A percentile compares a stretch with the other conserved stretches of the same genome.
phyloP scores from a whole-genome alignment of 345 rosid species.

The Acer negundo region DNA sequence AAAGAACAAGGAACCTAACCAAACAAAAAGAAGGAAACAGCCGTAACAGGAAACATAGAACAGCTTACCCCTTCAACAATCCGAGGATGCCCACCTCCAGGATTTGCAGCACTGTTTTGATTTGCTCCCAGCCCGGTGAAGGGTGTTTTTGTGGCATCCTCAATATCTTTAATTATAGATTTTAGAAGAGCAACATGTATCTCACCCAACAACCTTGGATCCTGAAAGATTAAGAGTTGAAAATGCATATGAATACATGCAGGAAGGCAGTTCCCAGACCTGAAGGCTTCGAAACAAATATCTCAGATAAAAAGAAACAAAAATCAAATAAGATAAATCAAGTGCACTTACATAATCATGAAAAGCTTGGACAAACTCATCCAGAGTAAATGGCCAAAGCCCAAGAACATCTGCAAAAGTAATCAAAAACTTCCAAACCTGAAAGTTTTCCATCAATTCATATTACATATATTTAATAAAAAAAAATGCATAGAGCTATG shows the following conservation, averaged over 20 bases:
- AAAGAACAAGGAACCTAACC: not conserved
- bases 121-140: slow-evolving; percentile 59
- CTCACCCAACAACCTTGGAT: slow-evolving; percentile 80
- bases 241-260: slow-evolving; percentile 20
- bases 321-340: not conserved
- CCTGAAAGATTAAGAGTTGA: slow-evolving; percentile 44
- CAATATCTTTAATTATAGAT: slow-evolving; percentile 80
- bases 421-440: slow-evolving; percentile 92
- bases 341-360: slow-evolving; percentile 74
- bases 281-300: slow-evolving; percentile 2
- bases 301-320: not conserved
- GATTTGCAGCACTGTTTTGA: slow-evolving; percentile 64
- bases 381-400: slow-evolving; percentile 91
- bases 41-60: not conserved
- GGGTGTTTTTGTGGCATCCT: slow-evolving; percentile 69
- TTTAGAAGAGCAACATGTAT: slow-evolving; percentile 72
- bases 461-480: not conserved
- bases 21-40: slow-evolving; percentile 2
- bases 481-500: not conserved
- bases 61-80: slow-evolving; percentile 84
- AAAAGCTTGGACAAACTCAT: slow-evolving; percentile 87
- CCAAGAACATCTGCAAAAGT: slow-evolving; percentile 80
- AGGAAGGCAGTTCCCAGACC: not conserved
- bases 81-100: slow-evolving; percentile 86
- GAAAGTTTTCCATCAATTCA: slow-evolving; percentile 24